Conservation (phyloP, 768 basidiomycete genomes). For the Leccinum rimulosum region DNA sequence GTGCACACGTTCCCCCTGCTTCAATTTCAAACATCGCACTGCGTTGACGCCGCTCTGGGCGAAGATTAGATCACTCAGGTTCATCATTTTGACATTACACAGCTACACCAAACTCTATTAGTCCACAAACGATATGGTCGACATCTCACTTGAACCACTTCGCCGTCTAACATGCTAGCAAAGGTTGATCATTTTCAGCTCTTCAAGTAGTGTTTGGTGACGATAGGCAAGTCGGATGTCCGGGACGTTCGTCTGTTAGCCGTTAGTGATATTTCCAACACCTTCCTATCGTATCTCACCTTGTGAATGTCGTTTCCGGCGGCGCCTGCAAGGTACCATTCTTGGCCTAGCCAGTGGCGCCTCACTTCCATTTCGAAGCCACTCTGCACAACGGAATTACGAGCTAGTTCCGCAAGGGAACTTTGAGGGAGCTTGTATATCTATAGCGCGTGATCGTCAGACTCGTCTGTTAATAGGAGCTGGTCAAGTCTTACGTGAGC, state of each 20-base stretch:
- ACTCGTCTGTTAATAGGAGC: neutral
- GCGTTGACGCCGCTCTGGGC: neutral
- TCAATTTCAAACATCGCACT: neutral
- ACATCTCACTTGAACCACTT: neutral
- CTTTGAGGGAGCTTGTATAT: constrained; percentile 97
- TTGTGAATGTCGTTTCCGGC: constrained; percentile 96
- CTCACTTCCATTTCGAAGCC: constrained; percentile 99
- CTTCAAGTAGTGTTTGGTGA: constrained; percentile 85
- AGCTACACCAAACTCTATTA: neutral
- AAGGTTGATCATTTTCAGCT: constrained; percentile 65
- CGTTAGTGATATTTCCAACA: constrained; percentile 4
- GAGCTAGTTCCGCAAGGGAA: constrained; percentile 93
- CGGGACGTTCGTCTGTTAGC: constrained; percentile 89
- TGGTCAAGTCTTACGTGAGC: constrained; percentile 66
- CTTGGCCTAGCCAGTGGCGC: constrained; percentile 89
- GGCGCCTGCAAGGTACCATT: constrained; percentile 92
- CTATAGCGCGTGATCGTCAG: constrained; percentile 37
- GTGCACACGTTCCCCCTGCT: neutral
- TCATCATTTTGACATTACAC: neutral
- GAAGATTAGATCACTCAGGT: neutral
- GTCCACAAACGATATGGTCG: neutral
- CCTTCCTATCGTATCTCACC: constrained; percentile 40
- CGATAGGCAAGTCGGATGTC: constrained; percentile 87
- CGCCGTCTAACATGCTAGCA: constrained; percentile 4
- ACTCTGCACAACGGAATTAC: constrained; percentile 94